A percentile compares a stretch with the other conserved stretches of the same genome.
These are phyloP conservation scores for Daldinia loculata DNA, from an alignment of 495 filamentous ascomycete species.

Conservation along the genomic window DNA sequence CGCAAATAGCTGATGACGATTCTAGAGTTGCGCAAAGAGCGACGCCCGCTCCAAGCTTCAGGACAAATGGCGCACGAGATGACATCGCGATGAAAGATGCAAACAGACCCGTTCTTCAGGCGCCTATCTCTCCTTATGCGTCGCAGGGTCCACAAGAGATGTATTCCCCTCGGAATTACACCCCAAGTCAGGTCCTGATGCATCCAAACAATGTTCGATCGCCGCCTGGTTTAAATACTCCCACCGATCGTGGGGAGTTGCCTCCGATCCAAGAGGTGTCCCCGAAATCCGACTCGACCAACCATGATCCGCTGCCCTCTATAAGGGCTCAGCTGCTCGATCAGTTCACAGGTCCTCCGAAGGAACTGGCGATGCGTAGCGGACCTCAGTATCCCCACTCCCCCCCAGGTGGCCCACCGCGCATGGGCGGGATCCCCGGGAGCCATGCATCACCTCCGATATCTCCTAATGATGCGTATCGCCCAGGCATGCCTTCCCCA, in stretches of 20 bases:
- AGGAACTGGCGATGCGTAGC: slow-evolving; percentile 39
- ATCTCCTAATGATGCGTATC: slow-evolving; percentile 51
- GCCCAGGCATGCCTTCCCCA: slow-evolving; percentile 46
- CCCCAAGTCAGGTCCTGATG: slow-evolving; percentile 44
- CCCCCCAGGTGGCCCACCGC: slow-evolving; percentile 42
- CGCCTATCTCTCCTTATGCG: slow-evolving; percentile 43
- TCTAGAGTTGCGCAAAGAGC: slow-evolving; percentile 33
- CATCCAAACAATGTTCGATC: slow-evolving; percentile 45
- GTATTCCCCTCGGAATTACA: slow-evolving; percentile 34
- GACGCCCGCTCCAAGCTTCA: slow-evolving; percentile 17
- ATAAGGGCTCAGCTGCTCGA: slow-evolving; percentile 55
- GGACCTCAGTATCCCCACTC: slow-evolving; percentile 46
- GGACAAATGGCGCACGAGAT: slow-evolving; percentile 26
- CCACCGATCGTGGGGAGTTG: slow-evolving; percentile 51
- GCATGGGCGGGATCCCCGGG: slow-evolving; percentile 40
- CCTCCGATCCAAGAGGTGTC: slow-evolving; percentile 61
- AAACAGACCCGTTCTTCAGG: slow-evolving; percentile 42
- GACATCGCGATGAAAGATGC: slow-evolving; percentile 32
- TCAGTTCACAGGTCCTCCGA: slow-evolving; percentile 44
- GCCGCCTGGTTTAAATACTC: slow-evolving; percentile 44
- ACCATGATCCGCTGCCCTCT: slow-evolving; percentile 55
- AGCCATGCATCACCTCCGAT: slow-evolving; percentile 52
- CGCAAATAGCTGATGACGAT: slow-evolving; percentile 32
- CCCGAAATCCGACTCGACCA: slow-evolving; percentile 54
- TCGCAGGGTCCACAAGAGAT: slow-evolving; percentile 41